These are phyloP conservation scores for Fusarium proliferatum DNA, from an alignment of 2,329 filamentous ascomycete species.

Conservation along the genomic window DNA sequence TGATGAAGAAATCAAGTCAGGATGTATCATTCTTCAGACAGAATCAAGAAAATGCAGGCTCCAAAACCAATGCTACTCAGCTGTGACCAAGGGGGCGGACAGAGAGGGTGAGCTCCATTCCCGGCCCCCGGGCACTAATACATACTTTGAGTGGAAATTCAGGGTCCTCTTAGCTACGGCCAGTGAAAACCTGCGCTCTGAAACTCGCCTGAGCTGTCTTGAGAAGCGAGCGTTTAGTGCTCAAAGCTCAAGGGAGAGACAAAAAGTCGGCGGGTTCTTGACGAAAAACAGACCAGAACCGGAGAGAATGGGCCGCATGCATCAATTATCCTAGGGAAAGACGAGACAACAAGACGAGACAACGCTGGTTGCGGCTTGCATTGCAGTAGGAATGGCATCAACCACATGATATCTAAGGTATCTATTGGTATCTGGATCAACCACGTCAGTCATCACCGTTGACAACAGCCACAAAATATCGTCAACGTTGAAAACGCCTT, in stretches of 20 bases:
- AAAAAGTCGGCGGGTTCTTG: neutral
- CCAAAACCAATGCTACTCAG: constrained; percentile 4
- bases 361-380: neutral
- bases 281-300: neutral
- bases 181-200: constrained; percentile 15
- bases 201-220: constrained; percentile 29
- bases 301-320: constrained; percentile 1
- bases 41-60: neutral
- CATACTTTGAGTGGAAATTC: constrained; percentile 5
- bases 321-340: neutral
- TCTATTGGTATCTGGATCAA: constrained; percentile 10
- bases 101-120: neutral
- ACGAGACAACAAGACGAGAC: neutral
- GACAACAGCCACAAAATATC: constrained; percentile 24
- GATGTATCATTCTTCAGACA: neutral
- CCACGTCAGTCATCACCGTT: constrained; percentile 38
- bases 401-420: neutral
- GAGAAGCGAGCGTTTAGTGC: constrained; percentile 5
- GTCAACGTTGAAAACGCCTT: constrained; percentile 3
- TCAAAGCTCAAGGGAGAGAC: constrained; percentile 8
- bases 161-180: constrained; percentile 10
- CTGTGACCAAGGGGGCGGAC: constrained; percentile 3
- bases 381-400: neutral
- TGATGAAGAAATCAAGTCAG: constrained; percentile 4
- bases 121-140: neutral